Evolutionary conservation across 1,139 yeast species (phyloP).

Genomic region (Hansenula lynferdii): DNA sequence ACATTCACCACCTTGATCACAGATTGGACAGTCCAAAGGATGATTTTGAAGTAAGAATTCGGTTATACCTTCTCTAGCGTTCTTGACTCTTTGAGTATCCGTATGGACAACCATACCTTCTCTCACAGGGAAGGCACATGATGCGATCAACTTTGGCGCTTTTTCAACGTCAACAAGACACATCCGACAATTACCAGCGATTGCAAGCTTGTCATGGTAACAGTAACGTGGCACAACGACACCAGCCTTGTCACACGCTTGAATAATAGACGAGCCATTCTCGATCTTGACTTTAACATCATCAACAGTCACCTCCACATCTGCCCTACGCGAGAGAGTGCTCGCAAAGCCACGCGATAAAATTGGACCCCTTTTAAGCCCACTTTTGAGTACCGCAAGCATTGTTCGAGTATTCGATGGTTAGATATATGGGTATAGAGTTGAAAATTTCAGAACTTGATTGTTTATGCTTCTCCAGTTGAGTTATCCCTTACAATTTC

Average conservation of each 20-base stretch:
- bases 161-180: constrained; percentile 88
- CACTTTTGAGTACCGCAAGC: neutral
- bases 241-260: constrained; percentile 91
- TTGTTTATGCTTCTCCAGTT: no score
- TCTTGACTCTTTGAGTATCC: constrained; percentile 71
- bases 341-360: constrained; percentile 24
- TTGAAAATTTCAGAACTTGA: no score
- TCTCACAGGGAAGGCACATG: constrained; percentile 89
- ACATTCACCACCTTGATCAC: constrained; percentile 96
- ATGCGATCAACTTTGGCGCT: constrained; percentile 87
- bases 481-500: neutral
- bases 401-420: no score
- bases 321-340: constrained; percentile 33
- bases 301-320: constrained; percentile 73
- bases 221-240: constrained; percentile 86
- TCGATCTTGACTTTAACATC: constrained; percentile 75
- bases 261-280: constrained; percentile 85
- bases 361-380: neutral
- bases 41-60: constrained; percentile 87
- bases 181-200: constrained; percentile 97
- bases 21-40: constrained; percentile 89
- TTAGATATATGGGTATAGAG: no score
- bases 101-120: constrained; percentile 89
- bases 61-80: constrained; percentile 88
- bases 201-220: constrained; percentile 85